These are phyloP conservation scores for Tephrocybe sp. DNA, from an alignment of 768 basidiomycete species.

Conservation along the genomic window DNA sequence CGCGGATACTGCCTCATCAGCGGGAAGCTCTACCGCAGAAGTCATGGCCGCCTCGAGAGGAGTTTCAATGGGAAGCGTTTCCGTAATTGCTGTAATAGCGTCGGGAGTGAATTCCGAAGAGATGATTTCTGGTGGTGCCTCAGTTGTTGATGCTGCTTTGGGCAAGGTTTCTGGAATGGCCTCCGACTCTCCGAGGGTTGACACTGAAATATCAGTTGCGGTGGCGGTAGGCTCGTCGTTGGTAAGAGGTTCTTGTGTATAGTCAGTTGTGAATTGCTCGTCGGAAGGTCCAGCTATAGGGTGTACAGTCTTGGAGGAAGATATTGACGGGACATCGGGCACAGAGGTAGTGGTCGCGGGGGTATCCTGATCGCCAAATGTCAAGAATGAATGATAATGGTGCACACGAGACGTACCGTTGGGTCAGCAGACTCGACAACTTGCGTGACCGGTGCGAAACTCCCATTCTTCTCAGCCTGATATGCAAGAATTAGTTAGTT, in stretches of 20 bases:
- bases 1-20: background rate
- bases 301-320: background rate
- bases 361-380: constrained; percentile 1
- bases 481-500: background rate
- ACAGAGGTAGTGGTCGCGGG: background rate
- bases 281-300: background rate
- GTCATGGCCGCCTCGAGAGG: background rate
- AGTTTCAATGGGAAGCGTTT: background rate
- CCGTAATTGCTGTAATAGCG: background rate
- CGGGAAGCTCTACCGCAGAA: background rate
- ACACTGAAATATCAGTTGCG: background rate
- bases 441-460: background rate
- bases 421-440: constrained; percentile 1
- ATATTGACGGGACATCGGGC: background rate
- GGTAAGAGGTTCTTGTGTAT: background rate
- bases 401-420: constrained; percentile 5
- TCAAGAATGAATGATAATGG: background rate
- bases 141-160: background rate
- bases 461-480: constrained; percentile 10
- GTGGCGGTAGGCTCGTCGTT: background rate
- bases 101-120: background rate
- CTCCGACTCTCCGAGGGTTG: background rate
- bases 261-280: background rate
- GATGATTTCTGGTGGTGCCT: background rate
- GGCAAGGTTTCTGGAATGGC: background rate